phyloP scores from a whole-genome alignment of 257 asterid species.

The Fraxinus cuspidata region DNA sequence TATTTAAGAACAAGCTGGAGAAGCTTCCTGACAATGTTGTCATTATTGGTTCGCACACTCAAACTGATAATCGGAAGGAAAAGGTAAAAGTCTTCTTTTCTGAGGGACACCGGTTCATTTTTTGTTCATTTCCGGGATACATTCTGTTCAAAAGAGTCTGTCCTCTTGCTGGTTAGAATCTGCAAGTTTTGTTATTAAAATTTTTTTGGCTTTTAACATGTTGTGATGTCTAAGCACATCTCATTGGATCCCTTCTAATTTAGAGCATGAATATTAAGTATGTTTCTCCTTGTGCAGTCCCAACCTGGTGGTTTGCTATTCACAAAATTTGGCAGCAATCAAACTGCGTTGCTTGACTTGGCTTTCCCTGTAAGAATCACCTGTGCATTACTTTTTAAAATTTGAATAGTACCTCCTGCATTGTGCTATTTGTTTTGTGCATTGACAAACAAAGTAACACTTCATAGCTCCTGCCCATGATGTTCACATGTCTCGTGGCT shows the following conservation, averaged over 20 bases:
- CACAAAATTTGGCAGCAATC: constrained; percentile 84
- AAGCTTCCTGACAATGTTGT: constrained; percentile 82
- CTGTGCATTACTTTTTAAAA: constrained; percentile 14
- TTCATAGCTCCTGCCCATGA: too few species aligned
- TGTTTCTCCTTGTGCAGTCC: constrained; percentile 57
- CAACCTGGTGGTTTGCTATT: constrained; percentile 84
- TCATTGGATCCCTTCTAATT: background rate
- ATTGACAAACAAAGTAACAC: constrained; percentile 16
- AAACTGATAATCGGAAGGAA: constrained; percentile 70
- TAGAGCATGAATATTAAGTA: constrained; percentile 10
- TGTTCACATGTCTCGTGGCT: constrained; percentile 9
- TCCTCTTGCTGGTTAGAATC: background rate
- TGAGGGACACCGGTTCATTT: background rate
- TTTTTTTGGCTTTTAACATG: constrained; percentile 2
- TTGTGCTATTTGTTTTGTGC: constrained; percentile 19
- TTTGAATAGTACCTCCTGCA: background rate
- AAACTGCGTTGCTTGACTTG: constrained; percentile 79
- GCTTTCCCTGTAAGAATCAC: constrained; percentile 76
- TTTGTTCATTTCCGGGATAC: constrained; percentile 6
- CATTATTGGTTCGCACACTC: constrained; percentile 80
- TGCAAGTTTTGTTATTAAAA: constrained; percentile 19
- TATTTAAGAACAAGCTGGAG: constrained; percentile 76
- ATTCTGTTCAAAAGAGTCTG: background rate
- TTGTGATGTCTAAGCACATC: constrained; percentile 1
- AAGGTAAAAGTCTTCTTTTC: constrained; percentile 49